phyloP scores from a whole-genome alignment of 2,329 filamentous ascomycete species.

The Dothideomycetes sp. region DNA sequence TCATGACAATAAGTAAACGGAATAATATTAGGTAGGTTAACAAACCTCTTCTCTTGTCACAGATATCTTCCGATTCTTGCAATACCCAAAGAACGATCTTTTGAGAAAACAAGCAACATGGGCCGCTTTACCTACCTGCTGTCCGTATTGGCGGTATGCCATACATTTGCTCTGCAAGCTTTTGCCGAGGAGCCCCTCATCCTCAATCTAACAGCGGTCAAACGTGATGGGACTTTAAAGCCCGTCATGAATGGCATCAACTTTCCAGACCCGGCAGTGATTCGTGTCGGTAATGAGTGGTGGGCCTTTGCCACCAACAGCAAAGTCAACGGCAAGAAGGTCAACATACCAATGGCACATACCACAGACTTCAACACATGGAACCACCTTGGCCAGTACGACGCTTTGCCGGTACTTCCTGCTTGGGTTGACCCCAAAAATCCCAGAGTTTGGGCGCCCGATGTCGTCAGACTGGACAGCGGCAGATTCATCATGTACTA shows the following conservation, averaged over 20 bases:
- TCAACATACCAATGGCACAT: conserved; percentile 28
- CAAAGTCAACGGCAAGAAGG: conserved; percentile 16
- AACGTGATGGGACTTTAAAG: neutral
- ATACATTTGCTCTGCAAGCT: neutral
- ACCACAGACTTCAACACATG: conserved; percentile 27
- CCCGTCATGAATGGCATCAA: conserved; percentile 12
- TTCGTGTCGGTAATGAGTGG: conserved; percentile 26
- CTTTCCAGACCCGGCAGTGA: conserved; percentile 26
- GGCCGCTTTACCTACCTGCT: neutral
- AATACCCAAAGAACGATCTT: too few relatives aligned
- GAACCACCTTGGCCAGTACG: conserved; percentile 19
- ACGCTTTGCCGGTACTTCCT: conserved; percentile 25
- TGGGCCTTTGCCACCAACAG: conserved; percentile 28
- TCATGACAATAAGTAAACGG: too few relatives aligned
- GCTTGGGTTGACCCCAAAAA: conserved; percentile 20
- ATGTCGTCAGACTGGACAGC: conserved; percentile 21
- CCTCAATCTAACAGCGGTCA: neutral
- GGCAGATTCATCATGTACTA: conserved; percentile 25
- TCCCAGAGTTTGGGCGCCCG: conserved; percentile 28
- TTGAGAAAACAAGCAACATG: too few relatives aligned
- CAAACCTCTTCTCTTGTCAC: too few relatives aligned
- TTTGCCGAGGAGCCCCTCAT: neutral
- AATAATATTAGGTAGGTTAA: too few relatives aligned
- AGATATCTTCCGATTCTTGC: too few relatives aligned
- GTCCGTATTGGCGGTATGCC: neutral